Evolutionary conservation across 1,284 basidiomycete species (phyloP), one percentile per base, ranked within the genome.

Genomic region (Heterobasidion occidentale): DNA sequence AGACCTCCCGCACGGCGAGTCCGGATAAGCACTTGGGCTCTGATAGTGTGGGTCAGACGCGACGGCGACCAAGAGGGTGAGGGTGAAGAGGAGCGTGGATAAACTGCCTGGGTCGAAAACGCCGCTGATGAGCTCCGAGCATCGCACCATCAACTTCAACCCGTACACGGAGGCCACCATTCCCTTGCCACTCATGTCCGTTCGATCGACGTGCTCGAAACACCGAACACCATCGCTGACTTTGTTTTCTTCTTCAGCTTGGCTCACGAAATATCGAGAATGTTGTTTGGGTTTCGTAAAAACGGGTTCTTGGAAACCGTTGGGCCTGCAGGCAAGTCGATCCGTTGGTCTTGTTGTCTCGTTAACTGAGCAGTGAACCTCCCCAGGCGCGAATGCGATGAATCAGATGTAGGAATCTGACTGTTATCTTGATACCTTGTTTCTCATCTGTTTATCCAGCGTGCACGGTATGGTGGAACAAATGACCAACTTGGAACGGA

Each of bases 241-340:
- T 8, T 42, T 42, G 38, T n/a, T n/a, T n/a, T 7, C 38, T n/a
- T 49, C 62, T 64, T 19, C 63, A 89, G 84, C 34, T 87, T 94
- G 59, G 86, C 88, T 2, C 88, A 93, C 70, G 90, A 94, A 67
- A 76, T 94, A 49, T 78, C 80, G 20, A 73, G 83, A 50, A 67
- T 77, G 9, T 70, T 94, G 34, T 93, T 90, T 69, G 74, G 73
- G 53, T 94, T 93, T 69, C 81, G 84, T 65, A 75, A 84, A 44
- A 84, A 89, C 64, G 92, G 92, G 1, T 84, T 84, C 57, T 67
- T 94, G 53, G 92, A 94, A 67, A 87, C 87, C 15, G 81, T 94
- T 59, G 92, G 92, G 35, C 92, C 91, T 9, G 91, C 92, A 52
- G 80, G 89, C 82, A 66, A 69, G 76, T 62, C 33, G n/a, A 36